A percentile compares a stretch with the other conserved stretches of the same genome.
Evolutionary conservation across 2,329 filamentous ascomycete genomes (phyloP).

Genomic region (Diplocarpon rosae): DNA sequence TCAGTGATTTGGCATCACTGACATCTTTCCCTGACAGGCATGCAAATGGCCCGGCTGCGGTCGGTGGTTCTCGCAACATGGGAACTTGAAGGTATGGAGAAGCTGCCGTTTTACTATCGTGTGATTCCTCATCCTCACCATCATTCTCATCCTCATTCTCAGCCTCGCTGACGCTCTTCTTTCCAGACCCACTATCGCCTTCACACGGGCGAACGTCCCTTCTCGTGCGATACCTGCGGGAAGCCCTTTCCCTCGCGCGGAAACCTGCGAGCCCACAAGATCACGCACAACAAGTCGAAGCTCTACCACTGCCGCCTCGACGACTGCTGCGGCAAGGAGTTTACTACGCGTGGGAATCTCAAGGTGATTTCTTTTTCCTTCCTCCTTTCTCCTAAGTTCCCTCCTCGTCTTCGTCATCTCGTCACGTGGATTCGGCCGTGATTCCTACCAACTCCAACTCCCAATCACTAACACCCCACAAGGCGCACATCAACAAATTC

Average conservation of each 20-base stretch:
- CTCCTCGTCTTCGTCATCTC: no score
- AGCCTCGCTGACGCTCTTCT: not conserved
- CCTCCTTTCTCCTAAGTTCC: not conserved
- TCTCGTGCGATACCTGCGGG: conserved; percentile 65
- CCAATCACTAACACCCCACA: not conserved
- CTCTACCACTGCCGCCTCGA: conserved; percentile 75
- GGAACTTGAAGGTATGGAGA: conserved; percentile 77
- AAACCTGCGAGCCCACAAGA: conserved; percentile 74
- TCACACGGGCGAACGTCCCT: conserved; percentile 81
- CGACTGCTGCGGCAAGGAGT: conserved; percentile 68
- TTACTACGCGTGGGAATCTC: conserved; percentile 83
- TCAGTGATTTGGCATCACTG: no score
- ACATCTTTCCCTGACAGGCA: conserved; percentile 9
- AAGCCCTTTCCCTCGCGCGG: conserved; percentile 79
- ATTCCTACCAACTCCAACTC: no score
- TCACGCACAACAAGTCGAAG: conserved; percentile 67
- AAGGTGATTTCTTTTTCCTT: conserved; percentile 45
- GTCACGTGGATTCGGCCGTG: no score
- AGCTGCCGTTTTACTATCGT: no score
- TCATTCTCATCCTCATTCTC: no score
- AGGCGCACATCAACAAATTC: conserved; percentile 92
- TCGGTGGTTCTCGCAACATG: conserved; percentile 76
- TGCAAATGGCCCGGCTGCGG: conserved; percentile 66
- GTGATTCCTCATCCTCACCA: no score
- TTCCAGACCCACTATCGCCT: conserved; percentile 70